These are phyloP conservation scores for Teratosphaeria destructans DNA, from an alignment of 2,329 filamentous ascomycete species.

Conservation along the genomic window DNA sequence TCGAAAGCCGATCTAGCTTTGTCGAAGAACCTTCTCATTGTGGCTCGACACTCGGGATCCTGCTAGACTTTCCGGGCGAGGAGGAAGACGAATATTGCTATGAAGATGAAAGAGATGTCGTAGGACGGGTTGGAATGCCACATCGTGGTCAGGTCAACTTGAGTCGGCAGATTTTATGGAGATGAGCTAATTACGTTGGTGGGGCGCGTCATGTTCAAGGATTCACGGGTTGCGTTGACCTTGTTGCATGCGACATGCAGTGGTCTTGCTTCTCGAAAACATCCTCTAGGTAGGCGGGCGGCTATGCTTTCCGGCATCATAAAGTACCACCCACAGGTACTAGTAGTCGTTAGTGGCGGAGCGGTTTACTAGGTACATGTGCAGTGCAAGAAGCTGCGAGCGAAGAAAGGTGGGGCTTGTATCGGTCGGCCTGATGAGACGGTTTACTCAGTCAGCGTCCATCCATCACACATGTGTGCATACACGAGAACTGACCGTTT, in stretches of 20 bases:
- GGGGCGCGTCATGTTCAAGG: background rate
- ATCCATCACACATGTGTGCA: background rate
- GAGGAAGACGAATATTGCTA: slow-evolving; percentile 11
- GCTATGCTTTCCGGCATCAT: background rate
- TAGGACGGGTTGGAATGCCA: background rate
- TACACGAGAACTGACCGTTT: background rate
- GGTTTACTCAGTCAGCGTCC: background rate
- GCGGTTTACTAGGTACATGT: background rate
- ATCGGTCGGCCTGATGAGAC: background rate
- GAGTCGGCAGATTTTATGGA: background rate
- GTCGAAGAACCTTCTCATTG: slow-evolving; percentile 29
- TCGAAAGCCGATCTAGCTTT: slow-evolving; percentile 27
- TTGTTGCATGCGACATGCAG: background rate
- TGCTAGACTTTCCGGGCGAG: slow-evolving; percentile 9
- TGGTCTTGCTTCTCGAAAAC: background rate
- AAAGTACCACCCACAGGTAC: background rate
- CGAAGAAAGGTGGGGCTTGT: background rate
- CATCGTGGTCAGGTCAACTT: background rate
- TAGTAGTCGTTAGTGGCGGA: background rate
- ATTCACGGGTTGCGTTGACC: background rate
- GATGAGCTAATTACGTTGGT: background rate
- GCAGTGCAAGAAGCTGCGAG: background rate
- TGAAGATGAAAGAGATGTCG: slow-evolving; percentile 8
- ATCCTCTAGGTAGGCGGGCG: background rate
- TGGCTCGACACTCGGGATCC: slow-evolving; percentile 6